phyloP scores from a whole-genome alignment of 495 filamentous ascomycete species.

The Chlorociboria aeruginascens region DNA sequence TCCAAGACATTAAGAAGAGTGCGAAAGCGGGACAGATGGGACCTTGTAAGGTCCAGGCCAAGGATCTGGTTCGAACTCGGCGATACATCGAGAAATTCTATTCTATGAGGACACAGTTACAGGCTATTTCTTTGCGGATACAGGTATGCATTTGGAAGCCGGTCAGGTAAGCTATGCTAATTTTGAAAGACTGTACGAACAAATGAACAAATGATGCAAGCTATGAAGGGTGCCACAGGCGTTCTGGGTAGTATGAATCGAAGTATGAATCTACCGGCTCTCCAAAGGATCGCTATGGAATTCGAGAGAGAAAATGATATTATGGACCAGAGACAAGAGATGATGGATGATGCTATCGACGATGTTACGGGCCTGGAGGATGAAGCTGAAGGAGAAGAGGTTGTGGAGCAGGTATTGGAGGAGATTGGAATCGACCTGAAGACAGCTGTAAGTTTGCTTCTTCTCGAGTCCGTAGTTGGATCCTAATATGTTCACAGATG shows the following conservation, averaged over 20 bases:
- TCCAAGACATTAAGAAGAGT: slow-evolving; percentile 91
- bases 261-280: slow-evolving; percentile 88
- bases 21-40: slow-evolving; percentile 96
- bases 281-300: slow-evolving; percentile 97
- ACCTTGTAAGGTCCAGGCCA: slow-evolving; percentile 93
- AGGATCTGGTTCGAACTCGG: slow-evolving; percentile 87
- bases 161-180: neutral
- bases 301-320: slow-evolving; percentile 98
- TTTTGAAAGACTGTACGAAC: slow-evolving; percentile 69
- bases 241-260: slow-evolving; percentile 92
- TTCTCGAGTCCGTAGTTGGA: neutral
- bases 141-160: slow-evolving; percentile 46
- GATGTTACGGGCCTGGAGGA: slow-evolving; percentile 91
- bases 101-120: slow-evolving; percentile 90
- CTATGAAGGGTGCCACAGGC: slow-evolving; percentile 94
- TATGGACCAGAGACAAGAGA: slow-evolving; percentile 97
- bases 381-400: slow-evolving; percentile 85
- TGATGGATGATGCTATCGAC: slow-evolving; percentile 99
- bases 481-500: slow-evolving; percentile 36
- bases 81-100: slow-evolving; percentile 98
- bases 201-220: slow-evolving; percentile 99
- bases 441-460: slow-evolving; percentile 53
- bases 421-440: slow-evolving; percentile 92
- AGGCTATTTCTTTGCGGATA: slow-evolving; percentile 88
- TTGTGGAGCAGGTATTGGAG: slow-evolving; percentile 90